Evolutionary conservation across 805 yeast species (phyloP), one percentile per base, ranked within the genome.

Genomic region (Tetrapisispora namnaoensis): DNA sequence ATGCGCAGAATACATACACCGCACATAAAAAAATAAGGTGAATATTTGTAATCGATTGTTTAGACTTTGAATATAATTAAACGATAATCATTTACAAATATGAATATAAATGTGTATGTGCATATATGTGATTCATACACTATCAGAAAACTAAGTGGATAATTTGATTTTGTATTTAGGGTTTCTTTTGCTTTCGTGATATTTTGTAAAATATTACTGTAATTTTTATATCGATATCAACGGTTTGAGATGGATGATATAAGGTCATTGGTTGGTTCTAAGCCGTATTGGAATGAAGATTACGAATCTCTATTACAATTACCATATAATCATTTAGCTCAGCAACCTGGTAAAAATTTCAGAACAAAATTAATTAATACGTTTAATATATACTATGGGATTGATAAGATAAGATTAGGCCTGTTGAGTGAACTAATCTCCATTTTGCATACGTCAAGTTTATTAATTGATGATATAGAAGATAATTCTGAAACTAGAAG

Each of bases 391-490:
- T 67, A 80, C 34, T 69, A 80, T 38, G 47, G 68, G 16, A 70
- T 81, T 1, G 74, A 78, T 0, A 55, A 52, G 2, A 60, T 54
- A 1, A 61, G 66, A 24, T 57, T 82, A 10, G 55, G 49, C 0
- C 60, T 62, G 36, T 69, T 85, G 11, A 69, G 74, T 32, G 59
- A 65, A 11, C 67, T 80, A 27, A 72, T 83, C n/a, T 79, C 77
- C 51, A 73, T 75, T 40, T 65, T 85, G 28, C 93, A 85, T 62
- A 73, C 78, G 4, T 78, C 89, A 0, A 80, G 88, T 11, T 63
- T 84, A 49, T 66, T 84, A 46, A 78, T 90, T 37, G 98, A 90
- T 64, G 98, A 90, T 59, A 84, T 90, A 27, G 98, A 90, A 61
- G 98, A 90, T 62, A 71, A 67, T 38, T 83, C 95, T 0, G 67